Evolutionary conservation across 2,329 filamentous ascomycete species (phyloP), one percentile per base, ranked within the genome.

Genomic region (Talaromyces funiculosus): DNA sequence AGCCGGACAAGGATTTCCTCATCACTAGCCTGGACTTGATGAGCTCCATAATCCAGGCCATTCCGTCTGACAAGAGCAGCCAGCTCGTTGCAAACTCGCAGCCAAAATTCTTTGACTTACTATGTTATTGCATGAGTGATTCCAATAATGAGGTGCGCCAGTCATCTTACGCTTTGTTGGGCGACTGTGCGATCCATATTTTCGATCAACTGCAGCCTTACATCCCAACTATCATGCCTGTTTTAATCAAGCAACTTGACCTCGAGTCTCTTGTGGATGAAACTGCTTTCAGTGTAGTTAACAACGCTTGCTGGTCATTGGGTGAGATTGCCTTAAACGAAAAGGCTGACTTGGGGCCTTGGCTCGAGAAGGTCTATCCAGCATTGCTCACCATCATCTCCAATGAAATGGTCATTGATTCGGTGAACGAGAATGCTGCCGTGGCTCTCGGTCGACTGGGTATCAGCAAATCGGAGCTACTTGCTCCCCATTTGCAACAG

Each of bases 301-400:
- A 97, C 82, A 99, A 99, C 72, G 93, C 94, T 22, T 97, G 93
- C 78, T 99, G 94, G 94, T 95, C 92, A 6, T 87, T 87, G 24
- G 94, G 94, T 43, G 94, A 99, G 78, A 94, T 97, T 63, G 86
- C 92, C 16, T 86, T 96, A 74, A 87, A 90, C 71, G 85, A 87
- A 66, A 85, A 87, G 63, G 79, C 81, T 31, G 85, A 83, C 58
- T 90, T 97, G 85, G 82, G 82, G 1, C 88, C 88, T 0, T 96
- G 89, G 71, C 84, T 92, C 9, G 86, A 90, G 22, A 84, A 89
- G 63, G 79, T 99, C 16, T 86, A 96, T 61, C 83, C 88, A 63
- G 86, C 89, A 40, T 85, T 95, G 29, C 84, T 91, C 40, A 84
- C 88, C 59, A 97, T 97, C 67, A 85, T 97, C 67, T 87, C 87